Evolutionary conservation across 2,329 filamentous ascomycete genomes (phyloP).

Genomic region (Pestalotiopsis sp.): DNA sequence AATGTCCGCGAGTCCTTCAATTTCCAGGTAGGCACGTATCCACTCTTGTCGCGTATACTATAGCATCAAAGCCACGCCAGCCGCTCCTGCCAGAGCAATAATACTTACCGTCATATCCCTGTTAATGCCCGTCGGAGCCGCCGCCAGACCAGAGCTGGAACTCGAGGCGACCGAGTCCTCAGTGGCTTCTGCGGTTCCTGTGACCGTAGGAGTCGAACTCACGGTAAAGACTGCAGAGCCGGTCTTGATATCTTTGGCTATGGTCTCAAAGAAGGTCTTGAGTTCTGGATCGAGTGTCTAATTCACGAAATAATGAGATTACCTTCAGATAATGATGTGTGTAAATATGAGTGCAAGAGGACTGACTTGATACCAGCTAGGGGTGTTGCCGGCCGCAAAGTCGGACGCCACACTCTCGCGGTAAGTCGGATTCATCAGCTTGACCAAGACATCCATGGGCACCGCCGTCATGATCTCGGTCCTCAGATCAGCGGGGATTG

Average conservation of each 20-base stretch:
- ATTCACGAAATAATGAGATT: not conserved
- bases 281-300: slow-evolving; percentile 3
- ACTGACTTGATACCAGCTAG: slow-evolving; percentile 13
- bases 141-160: slow-evolving; percentile 1
- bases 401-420: slow-evolving; percentile 10
- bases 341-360: not conserved
- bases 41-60: not conserved
- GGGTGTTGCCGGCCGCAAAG: slow-evolving; percentile 12
- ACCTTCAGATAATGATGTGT: not conserved
- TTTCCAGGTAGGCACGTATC: too few relatives aligned
- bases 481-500: slow-evolving; percentile 7
- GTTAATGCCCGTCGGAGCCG: not conserved
- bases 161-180: not conserved
- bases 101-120: not conserved
- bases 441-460: slow-evolving; percentile 5
- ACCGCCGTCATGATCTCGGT: slow-evolving; percentile 13
- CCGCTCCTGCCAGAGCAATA: not conserved
- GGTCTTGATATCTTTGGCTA: slow-evolving; percentile 11
- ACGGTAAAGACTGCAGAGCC: slow-evolving; percentile 11
- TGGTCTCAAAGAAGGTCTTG: slow-evolving; percentile 12
- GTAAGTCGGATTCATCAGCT: slow-evolving; percentile 12
- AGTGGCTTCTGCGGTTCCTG: not conserved
- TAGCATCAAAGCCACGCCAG: not conserved
- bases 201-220: not conserved
- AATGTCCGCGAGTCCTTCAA: too few relatives aligned